Evolutionary conservation across 805 yeast genomes (phyloP), one percentile per base, ranked within the genome.

Genomic region (Henningerozyma blattae): DNA sequence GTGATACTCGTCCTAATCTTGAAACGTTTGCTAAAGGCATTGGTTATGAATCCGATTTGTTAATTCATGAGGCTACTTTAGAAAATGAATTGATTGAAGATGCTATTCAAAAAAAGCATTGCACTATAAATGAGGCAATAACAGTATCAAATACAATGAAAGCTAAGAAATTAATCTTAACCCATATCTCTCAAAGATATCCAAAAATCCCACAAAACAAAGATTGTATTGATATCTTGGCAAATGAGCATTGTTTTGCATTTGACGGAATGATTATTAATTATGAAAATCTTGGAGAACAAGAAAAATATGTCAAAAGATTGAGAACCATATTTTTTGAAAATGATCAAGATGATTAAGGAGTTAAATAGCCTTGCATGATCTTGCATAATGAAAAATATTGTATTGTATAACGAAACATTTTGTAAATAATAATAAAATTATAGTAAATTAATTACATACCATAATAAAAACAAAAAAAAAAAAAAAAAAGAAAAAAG

Each of bases 121-220:
- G 94, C 12, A 91, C 99, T 0, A 72, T 86, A 36, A 70, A 80
- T 15, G 97, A 89, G 50, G 97, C 97, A 0, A 65, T 87, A 19
- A 62, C 61, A 13, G 75, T 86, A 3, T 74, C 83, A 1, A 63
- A 69, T 35, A 55, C 62, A 25, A 89, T 91, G 97, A 58, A 68
- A 16, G 85, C 87, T 17, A 63, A 67, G 20, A 72, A 77, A 42
- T 57, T 85, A 18, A 62, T 91, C 4, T 61, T 91, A 28, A 91
- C 98, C 0, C 99, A 91, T 60, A 87, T 91, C 59, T 81, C 94
- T 37, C 93, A 91, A 42, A 67, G 99, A 41, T 91, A 84, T 49
- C 80, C 83, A 2, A 69, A 71, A 39, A 50, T 75, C 16, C 77
- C 74, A 9, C 52, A 51, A 27, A 43, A 56, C 8, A 54, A 56